Evolutionary conservation across 2,329 filamentous ascomycete species (phyloP).

Genomic region (Aspergillus tamarii): DNA sequence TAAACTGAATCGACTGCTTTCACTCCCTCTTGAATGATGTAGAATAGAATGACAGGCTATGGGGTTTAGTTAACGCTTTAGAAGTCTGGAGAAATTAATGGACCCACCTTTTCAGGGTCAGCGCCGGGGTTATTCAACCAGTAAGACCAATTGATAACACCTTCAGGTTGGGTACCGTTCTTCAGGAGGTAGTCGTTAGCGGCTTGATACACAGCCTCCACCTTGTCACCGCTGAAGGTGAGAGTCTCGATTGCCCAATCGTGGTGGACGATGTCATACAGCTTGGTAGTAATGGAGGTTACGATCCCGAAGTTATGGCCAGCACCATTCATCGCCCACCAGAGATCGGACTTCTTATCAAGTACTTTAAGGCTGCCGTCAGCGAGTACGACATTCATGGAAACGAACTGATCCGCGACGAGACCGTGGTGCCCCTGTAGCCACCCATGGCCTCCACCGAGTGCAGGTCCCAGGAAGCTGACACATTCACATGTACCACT

Average conservation of each 20-base stretch:
- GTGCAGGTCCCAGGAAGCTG: conserved; percentile 51
- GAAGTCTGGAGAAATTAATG: not conserved
- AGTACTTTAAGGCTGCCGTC: conserved; percentile 49
- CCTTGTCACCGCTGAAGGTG: conserved; percentile 53
- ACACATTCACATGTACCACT: conserved; percentile 59
- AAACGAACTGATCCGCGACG: conserved; percentile 57
- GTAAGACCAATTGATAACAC: conserved; percentile 54
- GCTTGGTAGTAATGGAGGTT: conserved; percentile 51
- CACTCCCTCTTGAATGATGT: conserved; percentile 40
- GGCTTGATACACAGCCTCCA: conserved; percentile 52
- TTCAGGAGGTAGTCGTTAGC: conserved; percentile 52
- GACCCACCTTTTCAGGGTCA: conserved; percentile 31
- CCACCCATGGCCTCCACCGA: conserved; percentile 62
- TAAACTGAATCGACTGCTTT: conserved; percentile 45
- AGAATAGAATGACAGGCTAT: conserved; percentile 35
- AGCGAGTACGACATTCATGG: conserved; percentile 56
- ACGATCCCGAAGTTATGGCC: conserved; percentile 64
- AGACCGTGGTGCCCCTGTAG: conserved; percentile 59
- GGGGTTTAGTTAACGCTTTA: not conserved
- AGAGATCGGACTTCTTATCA: conserved; percentile 53
- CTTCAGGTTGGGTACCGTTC: conserved; percentile 48
- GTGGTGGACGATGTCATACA: conserved; percentile 47
- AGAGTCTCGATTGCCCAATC: conserved; percentile 48
- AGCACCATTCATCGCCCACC: conserved; percentile 60
- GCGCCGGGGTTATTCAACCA: conserved; percentile 29